phyloP scores from a whole-genome alignment of 2,329 filamentous ascomycete genomes.

The Sordariomycetes sp. region DNA sequence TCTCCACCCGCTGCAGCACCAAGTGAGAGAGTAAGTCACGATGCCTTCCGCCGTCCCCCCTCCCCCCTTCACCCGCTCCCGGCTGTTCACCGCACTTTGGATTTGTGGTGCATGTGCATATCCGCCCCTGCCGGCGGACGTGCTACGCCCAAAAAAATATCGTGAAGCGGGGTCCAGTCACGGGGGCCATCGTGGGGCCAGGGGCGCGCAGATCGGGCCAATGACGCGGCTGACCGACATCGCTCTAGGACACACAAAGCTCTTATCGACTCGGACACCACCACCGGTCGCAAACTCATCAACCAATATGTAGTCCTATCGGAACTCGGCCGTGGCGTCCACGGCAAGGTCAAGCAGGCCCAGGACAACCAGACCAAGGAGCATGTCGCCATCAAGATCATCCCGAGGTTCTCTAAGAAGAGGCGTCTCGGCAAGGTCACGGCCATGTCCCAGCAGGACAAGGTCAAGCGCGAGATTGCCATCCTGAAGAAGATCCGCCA shows the following conservation, averaged over 20 bases:
- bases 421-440: slow-evolving; percentile 79
- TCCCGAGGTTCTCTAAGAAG: slow-evolving; percentile 89
- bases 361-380: slow-evolving; percentile 65
- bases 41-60: background rate
- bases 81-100: background rate
- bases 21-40: slow-evolving; percentile 61
- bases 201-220: background rate
- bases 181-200: background rate
- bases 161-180: slow-evolving; percentile 4
- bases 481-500: slow-evolving; percentile 98
- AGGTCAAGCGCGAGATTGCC: slow-evolving; percentile 91
- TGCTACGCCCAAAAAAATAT: slow-evolving; percentile 5
- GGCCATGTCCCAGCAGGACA: slow-evolving; percentile 55
- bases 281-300: slow-evolving; percentile 89
- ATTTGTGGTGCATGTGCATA: background rate
- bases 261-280: slow-evolving; percentile 76
- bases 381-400: slow-evolving; percentile 96
- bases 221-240: slow-evolving; percentile 3
- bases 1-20: slow-evolving; percentile 62
- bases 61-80: background rate
- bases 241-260: slow-evolving; percentile 68
- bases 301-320: slow-evolving; percentile 97
- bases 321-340: slow-evolving; percentile 89
- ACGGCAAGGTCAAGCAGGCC: slow-evolving; percentile 95
- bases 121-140: background rate